Percentiles rank a stretch among this genome's conserved stretches.
Evolutionary conservation across 2,329 filamentous ascomycete genomes (phyloP).

Genomic region (Fusarium aywerte): DNA sequence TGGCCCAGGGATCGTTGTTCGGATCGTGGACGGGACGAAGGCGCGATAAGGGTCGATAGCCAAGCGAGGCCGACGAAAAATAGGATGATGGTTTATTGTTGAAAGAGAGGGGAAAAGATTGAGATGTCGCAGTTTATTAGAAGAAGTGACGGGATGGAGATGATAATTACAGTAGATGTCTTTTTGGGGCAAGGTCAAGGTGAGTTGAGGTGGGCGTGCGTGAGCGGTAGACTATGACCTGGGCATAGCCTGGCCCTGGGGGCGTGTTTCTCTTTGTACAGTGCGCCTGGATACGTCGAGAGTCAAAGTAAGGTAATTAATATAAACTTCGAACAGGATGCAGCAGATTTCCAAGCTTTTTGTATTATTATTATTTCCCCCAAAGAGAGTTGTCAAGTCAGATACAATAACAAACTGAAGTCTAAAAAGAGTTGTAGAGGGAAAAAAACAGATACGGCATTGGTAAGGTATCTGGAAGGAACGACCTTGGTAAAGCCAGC

Average conservation of each 20-base stretch:
- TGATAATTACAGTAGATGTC: constrained; percentile 43
- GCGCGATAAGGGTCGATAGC: constrained; percentile 17
- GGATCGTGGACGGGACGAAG: constrained; percentile 20
- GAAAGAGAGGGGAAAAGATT: constrained; percentile 31
- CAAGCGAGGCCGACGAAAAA: constrained; percentile 15
- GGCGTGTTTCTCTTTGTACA: constrained; percentile 37
- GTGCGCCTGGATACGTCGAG: constrained; percentile 32
- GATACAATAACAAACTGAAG: background rate
- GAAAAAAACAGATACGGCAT: background rate
- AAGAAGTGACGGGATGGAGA: constrained; percentile 42
- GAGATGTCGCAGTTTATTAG: constrained; percentile 34
- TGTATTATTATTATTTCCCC: background rate
- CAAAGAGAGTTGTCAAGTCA: background rate
- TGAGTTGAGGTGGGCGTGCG: constrained; percentile 45
- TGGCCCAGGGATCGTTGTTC: constrained; percentile 30
- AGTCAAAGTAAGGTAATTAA: background rate
- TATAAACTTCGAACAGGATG: constrained; percentile 8
- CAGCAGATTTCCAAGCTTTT: background rate
- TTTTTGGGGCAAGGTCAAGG: constrained; percentile 46
- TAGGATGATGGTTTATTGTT: constrained; percentile 39
- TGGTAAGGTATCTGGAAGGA: background rate
- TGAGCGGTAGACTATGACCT: constrained; percentile 4
- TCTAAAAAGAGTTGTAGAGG: background rate
- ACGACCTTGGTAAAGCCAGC: constrained; percentile 17
- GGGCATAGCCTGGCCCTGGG: constrained; percentile 18